Base-by-base conservation (phyloP, 2,329 filamentous ascomycete genomes). In the Colletotrichum aenigma region DNA sequence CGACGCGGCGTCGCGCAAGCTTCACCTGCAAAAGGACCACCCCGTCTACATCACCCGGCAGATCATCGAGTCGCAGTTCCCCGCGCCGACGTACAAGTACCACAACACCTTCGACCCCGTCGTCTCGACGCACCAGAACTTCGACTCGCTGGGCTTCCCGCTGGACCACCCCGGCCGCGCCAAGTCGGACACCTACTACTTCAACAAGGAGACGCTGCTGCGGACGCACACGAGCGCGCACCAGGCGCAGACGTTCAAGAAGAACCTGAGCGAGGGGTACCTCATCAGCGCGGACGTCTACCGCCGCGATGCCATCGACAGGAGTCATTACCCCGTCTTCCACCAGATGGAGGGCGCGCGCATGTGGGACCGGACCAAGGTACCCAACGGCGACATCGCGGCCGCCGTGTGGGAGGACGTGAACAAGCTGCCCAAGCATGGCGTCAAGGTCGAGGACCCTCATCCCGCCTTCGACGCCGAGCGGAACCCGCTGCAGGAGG, bases 281-380 rank as follows among this genome's bases (percentile, higher is more conserved):
- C 94, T 98, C 38, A 94, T 99, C 82, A 94, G 94, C 75, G 97
- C 96, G 28, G 97, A 99, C 83, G 97, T 99, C 21, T 99, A 98
- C 85, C 92, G 97, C 58, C 91, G 97, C 78, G 97, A 99, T 90
- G 96, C 96, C 72, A 94, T 99, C 81, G 97, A 99, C 85, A 92
- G 95, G 72, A 97, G 94, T 79, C 97, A 99, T 86, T 98, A 98
- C 85, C 97, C 97, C 1, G 92, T 98, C 74, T 99, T 99, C 85
- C 97, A 99, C 86, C 97, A 99, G 86, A 98, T 98, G 96, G 97
- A 99, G 84, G 96, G 96, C 15, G 96, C 96, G 10, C 90, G 94
- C 79, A 93, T 96, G 70, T 99, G 97, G 96, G 94, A 97, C 82
- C 91, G 95, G 12, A 88, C 83, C 32, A 89, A 87, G 82, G 91